Base-by-base conservation (phyloP, 768 basidiomycete genomes). In the Boletus reticuloceps region DNA sequence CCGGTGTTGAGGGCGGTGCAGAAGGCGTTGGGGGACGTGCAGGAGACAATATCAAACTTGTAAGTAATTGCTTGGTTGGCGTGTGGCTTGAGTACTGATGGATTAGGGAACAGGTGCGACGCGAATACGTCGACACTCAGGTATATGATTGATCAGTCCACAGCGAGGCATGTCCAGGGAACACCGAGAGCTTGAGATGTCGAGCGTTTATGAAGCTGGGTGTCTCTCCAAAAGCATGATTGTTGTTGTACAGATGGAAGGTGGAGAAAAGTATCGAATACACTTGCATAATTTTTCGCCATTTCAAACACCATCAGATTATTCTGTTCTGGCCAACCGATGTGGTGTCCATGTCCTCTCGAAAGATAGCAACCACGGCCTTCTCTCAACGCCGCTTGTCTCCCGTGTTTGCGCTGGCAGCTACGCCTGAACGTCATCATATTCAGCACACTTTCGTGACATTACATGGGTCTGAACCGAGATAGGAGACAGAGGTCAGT, bases 1-100 rank as follows among this genome's bases (percentile, higher is more conserved):
- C 89, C 89, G 58, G 84, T 88, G 29, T 81, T 92, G 58, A 74
- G 97, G 56, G 82, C 82, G n/a, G 73, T 94, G 53, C 91, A 94
- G 66, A 94, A 91, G 70, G 88, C 86, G 13, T 72, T 98, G 47
- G 77, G 79, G 39, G 91, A 90, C 40, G 86, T 84, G 49, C 88
- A 96, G 73, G 80, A 82, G 63, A 84, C 84, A 43, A 83, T 98
- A 59, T 84, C 89, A 2, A 84, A 80, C 65, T 62, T 96, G 93
- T 96, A 70, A 77, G 92, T 79, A 77, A 50, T 22, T 40, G 2
- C 31, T 47, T 72, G 25, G 31, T 41, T 47, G 32, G 27, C 16
- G 13, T 51, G 31, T 29, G 45, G 40, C 40, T 37, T 19, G 19
- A 22, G 1, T 19, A 25, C 58, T 61, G 50, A 59, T 55, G 42